Base-by-base conservation (phyloP, 2,329 filamentous ascomycete genomes). In the Zymoseptoria ardabiliae region DNA sequence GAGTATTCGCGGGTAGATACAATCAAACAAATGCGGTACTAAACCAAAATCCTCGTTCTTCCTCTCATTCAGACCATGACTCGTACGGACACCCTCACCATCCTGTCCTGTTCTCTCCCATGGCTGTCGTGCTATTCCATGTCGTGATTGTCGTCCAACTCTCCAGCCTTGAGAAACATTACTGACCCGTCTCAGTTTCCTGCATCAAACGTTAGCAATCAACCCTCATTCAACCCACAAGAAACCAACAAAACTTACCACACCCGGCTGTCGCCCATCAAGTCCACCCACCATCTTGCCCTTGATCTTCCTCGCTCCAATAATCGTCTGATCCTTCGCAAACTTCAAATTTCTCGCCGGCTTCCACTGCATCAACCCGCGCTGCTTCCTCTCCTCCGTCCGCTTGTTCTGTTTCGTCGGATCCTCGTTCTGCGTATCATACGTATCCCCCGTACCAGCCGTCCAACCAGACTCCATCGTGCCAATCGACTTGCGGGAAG, bases 301-400 rank as follows among this genome's bases (percentile, higher is more conserved):
- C 73, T 87, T 89, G 58, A 95, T 76, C 72, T 89, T 90, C 51
- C 86, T 81, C 4, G 91, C 74, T 0, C 89, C 90, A 75, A 87
- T 92, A 68, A 88, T 87, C 0, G 89, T 85, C 78, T 97, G 90
- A 68, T 97, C 82, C 76, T 94, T 96, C 50, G 87, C 92, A 73
- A 97, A 97, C 65, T 86, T 85, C 21, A 85, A 79, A 71, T 96
- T 96, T 49, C 93, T 82, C 72, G 92, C 89, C 0, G 93, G 92
- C 70, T 86, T 89, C 91, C 92, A 97, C 74, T 97, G 93, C 90
- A 97, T 96, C 71, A 96, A 69, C 0, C 93, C 93, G 10, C 92
- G 82, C 67, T 97, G 91, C 76, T 92, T 91, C 0, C 92, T 84
- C 72, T 92, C 88, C 71, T 97, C 80, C 52, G 78, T 76, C 53